These are phyloP conservation scores for Zoysia matrella DNA, from an alignment of 202 grass and related monocot species.

Conservation along the genomic window DNA sequence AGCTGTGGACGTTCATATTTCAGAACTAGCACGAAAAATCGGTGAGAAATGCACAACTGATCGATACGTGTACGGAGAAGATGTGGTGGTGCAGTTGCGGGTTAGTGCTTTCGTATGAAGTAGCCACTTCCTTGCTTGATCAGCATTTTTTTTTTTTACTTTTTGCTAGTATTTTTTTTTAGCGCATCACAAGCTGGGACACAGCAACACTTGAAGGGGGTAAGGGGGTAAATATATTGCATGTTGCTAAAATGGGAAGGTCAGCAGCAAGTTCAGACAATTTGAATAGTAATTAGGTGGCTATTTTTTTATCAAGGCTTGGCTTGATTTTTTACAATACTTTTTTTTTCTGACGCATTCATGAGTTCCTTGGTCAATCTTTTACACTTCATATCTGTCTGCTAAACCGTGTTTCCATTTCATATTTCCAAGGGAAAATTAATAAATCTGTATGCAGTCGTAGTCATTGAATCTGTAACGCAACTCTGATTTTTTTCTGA, in stretches of 20 bases:
- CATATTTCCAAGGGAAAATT: not conserved
- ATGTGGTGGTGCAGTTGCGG: not conserved
- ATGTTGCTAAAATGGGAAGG: not conserved
- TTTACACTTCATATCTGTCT: constrained; percentile 49
- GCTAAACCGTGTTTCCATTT: constrained; percentile 49
- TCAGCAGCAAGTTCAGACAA: not conserved
- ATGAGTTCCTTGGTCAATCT: constrained; percentile 45
- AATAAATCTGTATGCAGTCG: constrained; percentile 21
- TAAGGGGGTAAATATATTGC: not conserved
- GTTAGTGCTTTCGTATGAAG: constrained; percentile 17
- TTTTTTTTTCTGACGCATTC: not conserved
- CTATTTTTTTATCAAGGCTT: not conserved
- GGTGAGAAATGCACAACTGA: too few relatives aligned
- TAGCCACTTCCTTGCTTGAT: constrained; percentile 38
- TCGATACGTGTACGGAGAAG: not conserved
- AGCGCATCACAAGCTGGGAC: constrained; percentile 31
- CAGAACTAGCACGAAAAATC: not conserved
- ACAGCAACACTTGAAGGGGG: not conserved
- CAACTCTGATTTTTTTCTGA: not conserved
- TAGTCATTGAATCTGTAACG: not conserved
- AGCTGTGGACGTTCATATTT: not conserved
- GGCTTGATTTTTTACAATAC: too few relatives aligned
- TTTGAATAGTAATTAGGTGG: not conserved
- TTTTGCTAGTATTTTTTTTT: not conserved
- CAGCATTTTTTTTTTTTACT: not conserved